Evolutionary conservation across 129 eudicot species (phyloP).

Genomic region (Centrapalus pauciflorus): DNA sequence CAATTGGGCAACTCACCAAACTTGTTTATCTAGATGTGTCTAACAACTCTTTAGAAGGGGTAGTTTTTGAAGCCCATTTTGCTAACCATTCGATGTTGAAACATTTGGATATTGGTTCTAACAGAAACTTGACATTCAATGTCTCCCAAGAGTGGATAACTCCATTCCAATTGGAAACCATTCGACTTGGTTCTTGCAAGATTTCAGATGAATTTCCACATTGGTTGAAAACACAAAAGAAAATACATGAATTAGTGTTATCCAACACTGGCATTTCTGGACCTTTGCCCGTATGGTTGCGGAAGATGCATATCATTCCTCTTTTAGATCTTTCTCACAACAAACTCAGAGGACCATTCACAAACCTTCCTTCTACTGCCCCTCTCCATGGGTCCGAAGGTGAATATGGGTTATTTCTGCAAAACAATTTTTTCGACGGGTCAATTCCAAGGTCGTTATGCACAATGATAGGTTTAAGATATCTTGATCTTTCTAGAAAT

Average conservation of each 20-base stretch:
- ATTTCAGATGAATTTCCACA: slow-evolving; percentile 14
- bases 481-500: slow-evolving; percentile 23
- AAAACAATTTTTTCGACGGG: slow-evolving; percentile 12
- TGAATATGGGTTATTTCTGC: not conserved
- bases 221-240: slow-evolving; percentile 20
- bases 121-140: not conserved
- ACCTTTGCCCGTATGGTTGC: slow-evolving; percentile 15
- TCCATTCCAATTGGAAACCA: not conserved
- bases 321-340: not conserved
- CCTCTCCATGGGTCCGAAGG: not conserved
- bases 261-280: slow-evolving; percentile 16
- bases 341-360: slow-evolving; percentile 2
- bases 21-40: not conserved
- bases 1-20: slow-evolving; percentile 7
- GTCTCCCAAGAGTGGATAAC: slow-evolving; percentile 23
- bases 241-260: not conserved
- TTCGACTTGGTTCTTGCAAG: not conserved
- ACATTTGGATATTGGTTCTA: not conserved
- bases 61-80: slow-evolving; percentile 17
- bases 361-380: not conserved
- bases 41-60: slow-evolving; percentile 14
- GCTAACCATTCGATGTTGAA: slow-evolving; percentile 12
- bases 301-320: not conserved
- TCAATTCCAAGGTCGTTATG: slow-evolving; percentile 11
- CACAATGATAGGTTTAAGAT: not conserved